These are phyloP conservation scores for Bipolaris victoriae DNA, from an alignment of 2,329 filamentous ascomycete genomes.

Conservation along the genomic window DNA sequence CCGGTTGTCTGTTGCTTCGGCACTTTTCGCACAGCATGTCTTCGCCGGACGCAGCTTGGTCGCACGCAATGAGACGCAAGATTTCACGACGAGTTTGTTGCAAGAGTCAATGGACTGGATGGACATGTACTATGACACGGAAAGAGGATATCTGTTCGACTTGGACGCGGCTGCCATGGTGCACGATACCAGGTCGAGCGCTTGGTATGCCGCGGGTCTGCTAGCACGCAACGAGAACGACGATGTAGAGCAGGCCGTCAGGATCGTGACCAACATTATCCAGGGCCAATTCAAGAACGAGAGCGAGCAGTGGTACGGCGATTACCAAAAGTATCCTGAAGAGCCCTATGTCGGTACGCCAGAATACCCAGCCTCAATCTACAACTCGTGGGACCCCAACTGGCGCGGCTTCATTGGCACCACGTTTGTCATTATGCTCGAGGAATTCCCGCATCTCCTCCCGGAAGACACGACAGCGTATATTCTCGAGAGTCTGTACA, in stretches of 20 bases:
- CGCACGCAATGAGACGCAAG: conserved; percentile 26
- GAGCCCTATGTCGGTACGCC: conserved; percentile 63
- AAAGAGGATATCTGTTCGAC: conserved; percentile 61
- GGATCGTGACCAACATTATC: conserved; percentile 62
- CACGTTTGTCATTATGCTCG: conserved; percentile 63
- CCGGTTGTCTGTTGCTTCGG: conserved; percentile 19
- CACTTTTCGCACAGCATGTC: conserved; percentile 13
- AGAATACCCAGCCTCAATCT: conserved; percentile 59
- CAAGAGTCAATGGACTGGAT: conserved; percentile 62
- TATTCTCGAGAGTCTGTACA: conserved; percentile 61
- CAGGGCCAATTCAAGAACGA: conserved; percentile 59
- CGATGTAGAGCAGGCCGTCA: conserved; percentile 59
- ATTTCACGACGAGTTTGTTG: conserved; percentile 24
- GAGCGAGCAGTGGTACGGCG: conserved; percentile 62
- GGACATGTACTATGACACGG: conserved; percentile 61
- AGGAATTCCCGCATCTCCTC: conserved; percentile 62
- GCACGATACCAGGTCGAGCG: conserved; percentile 63
- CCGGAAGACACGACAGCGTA: conserved; percentile 48
- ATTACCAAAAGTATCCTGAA: conserved; percentile 62
- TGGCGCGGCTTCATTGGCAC: conserved; percentile 69
- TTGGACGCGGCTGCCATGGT: conserved; percentile 56
- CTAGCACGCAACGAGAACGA: conserved; percentile 60
- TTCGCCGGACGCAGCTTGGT: conserved; percentile 13
- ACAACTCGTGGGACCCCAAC: conserved; percentile 67
- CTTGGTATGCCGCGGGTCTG: conserved; percentile 66